A percentile compares a stretch with the other conserved stretches of the same genome.
These are phyloP conservation scores for Schizosaccharomyces versatilis DNA, from an alignment of 1,139 yeast genomes.

Conservation along the genomic window DNA sequence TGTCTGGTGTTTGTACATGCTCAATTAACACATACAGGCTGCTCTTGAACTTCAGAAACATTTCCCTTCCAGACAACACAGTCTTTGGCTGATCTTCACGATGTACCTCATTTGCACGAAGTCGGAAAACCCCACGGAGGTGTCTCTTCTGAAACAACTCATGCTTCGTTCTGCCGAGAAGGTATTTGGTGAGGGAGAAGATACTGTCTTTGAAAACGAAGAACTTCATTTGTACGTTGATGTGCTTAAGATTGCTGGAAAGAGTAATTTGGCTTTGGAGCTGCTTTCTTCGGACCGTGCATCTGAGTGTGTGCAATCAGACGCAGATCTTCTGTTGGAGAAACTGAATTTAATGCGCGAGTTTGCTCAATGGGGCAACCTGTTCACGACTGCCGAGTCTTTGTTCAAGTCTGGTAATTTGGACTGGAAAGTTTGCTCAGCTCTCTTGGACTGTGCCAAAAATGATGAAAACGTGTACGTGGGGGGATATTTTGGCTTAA, in stretches of 20 bases:
- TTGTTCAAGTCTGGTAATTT: slow-evolving; percentile 3
- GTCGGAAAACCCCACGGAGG: slow-evolving; percentile 1
- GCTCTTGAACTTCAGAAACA: slow-evolving; percentile 7
- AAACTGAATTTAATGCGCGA: slow-evolving; percentile 6
- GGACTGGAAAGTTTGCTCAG: slow-evolving; percentile 8
- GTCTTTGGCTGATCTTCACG: slow-evolving; percentile 5
- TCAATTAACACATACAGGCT: not conserved
- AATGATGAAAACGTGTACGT: not conserved
- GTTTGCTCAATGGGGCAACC: slow-evolving; percentile 1
- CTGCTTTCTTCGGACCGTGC: slow-evolving; percentile 3
- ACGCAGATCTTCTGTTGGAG: slow-evolving; percentile 4
- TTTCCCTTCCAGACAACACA: slow-evolving; percentile 6
- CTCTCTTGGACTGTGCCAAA: not conserved
- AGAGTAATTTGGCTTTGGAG: slow-evolving; percentile 2
- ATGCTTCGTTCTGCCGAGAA: slow-evolving; percentile 5
- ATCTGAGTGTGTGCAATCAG: slow-evolving; percentile 2
- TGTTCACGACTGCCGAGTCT: slow-evolving; percentile 1
- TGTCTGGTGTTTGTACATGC: not conserved
- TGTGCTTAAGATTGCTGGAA: slow-evolving; percentile 4
- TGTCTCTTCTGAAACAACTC: slow-evolving; percentile 4
- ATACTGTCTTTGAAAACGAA: slow-evolving; percentile 3
- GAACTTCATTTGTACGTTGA: slow-evolving; percentile 9
- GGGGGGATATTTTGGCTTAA: not conserved
- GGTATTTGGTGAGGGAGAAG: not conserved
- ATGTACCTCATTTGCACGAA: slow-evolving; percentile 4